Evolutionary conservation across 305 asterid species (phyloP).

Genomic region (Solanum hybrid): DNA sequence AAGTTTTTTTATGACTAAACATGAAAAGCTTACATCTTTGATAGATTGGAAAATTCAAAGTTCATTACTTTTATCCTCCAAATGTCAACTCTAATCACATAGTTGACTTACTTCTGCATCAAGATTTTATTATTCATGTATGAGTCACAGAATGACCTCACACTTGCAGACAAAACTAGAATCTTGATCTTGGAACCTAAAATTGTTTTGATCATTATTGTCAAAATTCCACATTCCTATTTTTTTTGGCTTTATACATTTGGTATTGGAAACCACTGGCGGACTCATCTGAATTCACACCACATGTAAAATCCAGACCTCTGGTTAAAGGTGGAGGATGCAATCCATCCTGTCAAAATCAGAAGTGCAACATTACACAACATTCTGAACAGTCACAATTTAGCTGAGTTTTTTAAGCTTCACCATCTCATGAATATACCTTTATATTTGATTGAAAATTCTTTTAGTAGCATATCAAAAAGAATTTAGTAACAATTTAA

Average conservation of each 20-base stretch:
- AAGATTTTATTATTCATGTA: not conserved
- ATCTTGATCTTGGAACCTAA: not conserved
- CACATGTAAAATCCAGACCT: not conserved
- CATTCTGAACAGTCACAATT: not conserved
- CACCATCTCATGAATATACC: not conserved
- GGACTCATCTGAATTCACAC: not conserved
- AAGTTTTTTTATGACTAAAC: not conserved
- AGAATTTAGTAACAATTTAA: not conserved
- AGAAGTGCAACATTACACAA: not conserved
- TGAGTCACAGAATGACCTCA: not conserved
- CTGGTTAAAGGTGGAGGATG: not conserved
- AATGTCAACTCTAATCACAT: not conserved
- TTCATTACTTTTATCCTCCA: not conserved
- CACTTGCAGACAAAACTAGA: not conserved
- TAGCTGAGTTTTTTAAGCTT: not conserved
- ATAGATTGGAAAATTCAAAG: not conserved
- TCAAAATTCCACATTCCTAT: not conserved
- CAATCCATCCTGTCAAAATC: not conserved
- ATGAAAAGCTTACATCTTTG: not conserved
- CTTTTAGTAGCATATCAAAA: not conserved
- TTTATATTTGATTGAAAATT: not conserved
- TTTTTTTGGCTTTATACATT: not conserved
- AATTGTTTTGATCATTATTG: not conserved
- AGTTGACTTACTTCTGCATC: not conserved
- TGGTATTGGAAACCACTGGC: not conserved